Base-by-base conservation (phyloP, 257 asterid genomes). In the Anisodus tanguticus region DNA sequence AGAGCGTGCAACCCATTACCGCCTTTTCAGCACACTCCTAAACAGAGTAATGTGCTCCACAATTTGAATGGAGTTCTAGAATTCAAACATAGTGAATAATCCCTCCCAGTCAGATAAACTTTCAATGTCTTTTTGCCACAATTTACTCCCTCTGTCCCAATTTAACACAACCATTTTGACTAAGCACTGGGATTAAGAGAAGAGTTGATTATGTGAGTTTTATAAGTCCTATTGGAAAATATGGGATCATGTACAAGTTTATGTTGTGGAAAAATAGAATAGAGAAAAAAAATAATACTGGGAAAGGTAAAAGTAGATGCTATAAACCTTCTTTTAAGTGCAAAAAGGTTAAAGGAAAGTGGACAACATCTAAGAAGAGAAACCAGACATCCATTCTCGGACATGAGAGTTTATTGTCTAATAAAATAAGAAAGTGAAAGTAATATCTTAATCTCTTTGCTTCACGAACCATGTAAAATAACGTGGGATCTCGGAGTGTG, bases 71-170 rank as follows among this genome's bases (percentile, higher is more conserved):
- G 0, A 67, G 72, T 13, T 67, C 43, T 67, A 13, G 19, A 67
- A 67, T 67, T 37, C 74, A 67, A 67, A 67, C 74, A 67, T 35
- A 67, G 41, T 26, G 70, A 64, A 64, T 64, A 63, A 64, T 64
- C 43, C 26, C 70, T 26, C 41, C 16, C 16, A 2, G 17, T 54
- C 59, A 54, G 17, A 54, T 54, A 54, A 54, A 54, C 59, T 12
- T 11, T 54, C 59, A 54, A 54, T 4, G 17, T 54, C 59, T 53
- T 31, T 31, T 31, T 31, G 59, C 59, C 17, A 54, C 17, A 54
- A 54, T 54, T 54, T 54, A 54, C 59, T 54, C 59, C 59, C 59
- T 54, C 59, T 4, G 6, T 11, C 17, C 17, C 59, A 54, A 54
- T 54, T 54, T 54, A 54, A 11, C 4, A 54, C 16, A 11, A 54